Evolutionary conservation across 164 flowering plant genomes (phyloP), one percentile per base, ranked within the genome.

Genomic region (Macadamia integrifolia): DNA sequence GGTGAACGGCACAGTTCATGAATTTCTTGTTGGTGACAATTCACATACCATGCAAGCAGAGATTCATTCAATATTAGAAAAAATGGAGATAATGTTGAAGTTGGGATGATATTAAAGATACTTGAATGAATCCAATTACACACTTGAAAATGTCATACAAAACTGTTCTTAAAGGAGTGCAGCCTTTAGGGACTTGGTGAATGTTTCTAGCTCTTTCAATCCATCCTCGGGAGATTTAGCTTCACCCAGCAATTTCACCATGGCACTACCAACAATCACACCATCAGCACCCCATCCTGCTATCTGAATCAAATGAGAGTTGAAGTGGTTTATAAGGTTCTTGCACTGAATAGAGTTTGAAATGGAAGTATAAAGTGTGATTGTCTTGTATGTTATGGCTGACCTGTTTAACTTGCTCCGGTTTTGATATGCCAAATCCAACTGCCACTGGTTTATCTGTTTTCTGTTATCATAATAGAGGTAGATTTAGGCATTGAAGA

Each of bases 211-310:
- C 65, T 83, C 84, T 82, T 88, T 86, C 75, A 93, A 72, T 10
- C 96, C 94, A 83, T 87, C 88, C 73, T 85, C 85, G 0, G 98
- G 85, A 67, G 97, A 80, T 64, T 80, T 80, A 3, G 98, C 92
- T 18, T 86, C 95, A 4, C 87, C 92, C 61, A 93, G 69, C 53
- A 89, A 17, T 76, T 78, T 91, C 68, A 91, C 97, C 80, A 87
- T 87, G 12, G 97, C 98, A 77, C 97, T 93, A 6, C 98, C 97
- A 67, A 93, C 94, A 70, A 91, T 93, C 68, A 91, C 96, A 42
- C 97, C 98, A 77, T 91, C 98, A 29, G 97, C 94, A 76, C 98
- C 98, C 97, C 98, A 91, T 67, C 82, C 87, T 6, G 84, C 86
- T 32, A 93, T 81, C 98, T 93, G 84, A 64, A 46, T 13, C 31